These are phyloP conservation scores for Aspergillus panamensis DNA, from an alignment of 495 filamentous ascomycete species.

Conservation along the genomic window DNA sequence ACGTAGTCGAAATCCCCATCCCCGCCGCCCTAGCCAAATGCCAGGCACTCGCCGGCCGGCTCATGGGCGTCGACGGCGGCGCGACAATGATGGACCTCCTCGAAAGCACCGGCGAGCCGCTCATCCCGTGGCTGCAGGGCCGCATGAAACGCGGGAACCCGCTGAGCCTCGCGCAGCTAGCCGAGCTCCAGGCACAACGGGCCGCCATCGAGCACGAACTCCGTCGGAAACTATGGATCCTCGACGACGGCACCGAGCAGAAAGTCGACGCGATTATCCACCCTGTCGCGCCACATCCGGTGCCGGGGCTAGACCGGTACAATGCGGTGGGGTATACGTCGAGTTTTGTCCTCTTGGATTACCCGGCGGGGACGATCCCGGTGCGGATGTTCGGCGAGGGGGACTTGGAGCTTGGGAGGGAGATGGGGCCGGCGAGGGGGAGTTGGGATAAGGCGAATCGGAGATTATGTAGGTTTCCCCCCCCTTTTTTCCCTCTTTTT, in stretches of 20 bases:
- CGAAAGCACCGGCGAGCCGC: slow-evolving; percentile 50
- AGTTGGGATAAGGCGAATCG: slow-evolving; percentile 63
- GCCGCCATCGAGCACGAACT: slow-evolving; percentile 51
- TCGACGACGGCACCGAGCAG: slow-evolving; percentile 19
- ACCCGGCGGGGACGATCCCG: slow-evolving; percentile 56
- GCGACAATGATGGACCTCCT: slow-evolving; percentile 52
- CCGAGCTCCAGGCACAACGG: slow-evolving; percentile 49
- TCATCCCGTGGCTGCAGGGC: slow-evolving; percentile 56
- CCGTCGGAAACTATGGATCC: slow-evolving; percentile 50
- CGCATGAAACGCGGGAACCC: slow-evolving; percentile 43
- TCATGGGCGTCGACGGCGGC: slow-evolving; percentile 56
- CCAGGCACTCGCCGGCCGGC: slow-evolving; percentile 51
- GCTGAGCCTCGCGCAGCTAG: slow-evolving; percentile 41
- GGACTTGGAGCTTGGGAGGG: slow-evolving; percentile 49
- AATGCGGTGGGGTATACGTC: slow-evolving; percentile 60
- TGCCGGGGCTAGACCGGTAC: slow-evolving; percentile 60
- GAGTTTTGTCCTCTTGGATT: slow-evolving; percentile 59
- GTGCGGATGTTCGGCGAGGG: slow-evolving; percentile 45
- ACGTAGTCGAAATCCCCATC: slow-evolving; percentile 52
- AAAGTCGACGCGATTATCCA: slow-evolving; percentile 53
- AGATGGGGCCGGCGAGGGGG: slow-evolving; percentile 43
- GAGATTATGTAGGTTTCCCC: slow-evolving; percentile 52
- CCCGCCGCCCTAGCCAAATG: slow-evolving; percentile 47
- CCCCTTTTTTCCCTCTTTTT: slow-evolving; percentile 1
- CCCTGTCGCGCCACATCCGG: slow-evolving; percentile 59